These are phyloP conservation scores for Talaromyces sp. DNA, from an alignment of 2,329 filamentous ascomycete species.

Conservation along the genomic window DNA sequence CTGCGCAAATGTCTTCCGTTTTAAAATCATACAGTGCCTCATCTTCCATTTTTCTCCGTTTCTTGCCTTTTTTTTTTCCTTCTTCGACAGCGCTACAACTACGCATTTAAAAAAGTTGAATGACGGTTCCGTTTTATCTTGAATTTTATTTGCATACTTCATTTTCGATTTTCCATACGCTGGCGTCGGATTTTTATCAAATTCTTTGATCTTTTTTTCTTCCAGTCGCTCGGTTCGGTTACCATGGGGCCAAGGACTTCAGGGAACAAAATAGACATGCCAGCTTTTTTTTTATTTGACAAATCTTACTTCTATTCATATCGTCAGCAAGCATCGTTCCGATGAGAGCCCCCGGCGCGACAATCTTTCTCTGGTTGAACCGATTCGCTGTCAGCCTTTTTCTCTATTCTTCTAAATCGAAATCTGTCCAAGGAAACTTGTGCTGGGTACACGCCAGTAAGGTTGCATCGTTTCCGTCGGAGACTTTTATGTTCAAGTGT, in stretches of 20 bases:
- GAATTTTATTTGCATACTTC: constrained; percentile 3
- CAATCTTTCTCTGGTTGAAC: not conserved
- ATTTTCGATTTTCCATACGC: not conserved
- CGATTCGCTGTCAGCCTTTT: not conserved
- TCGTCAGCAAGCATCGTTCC: not conserved
- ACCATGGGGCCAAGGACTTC: not conserved
- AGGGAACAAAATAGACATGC: not conserved
- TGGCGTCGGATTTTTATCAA: constrained; percentile 1
- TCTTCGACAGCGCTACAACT: not conserved
- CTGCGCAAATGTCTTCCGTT: not conserved
- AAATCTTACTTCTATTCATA: not conserved
- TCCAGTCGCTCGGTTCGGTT: constrained; percentile 14
- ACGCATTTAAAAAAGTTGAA: not conserved
- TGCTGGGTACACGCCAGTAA: not conserved
- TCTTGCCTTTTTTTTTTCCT: not conserved
- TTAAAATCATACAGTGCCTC: not conserved
- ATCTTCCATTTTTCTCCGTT: not conserved
- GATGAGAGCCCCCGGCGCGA: not conserved
- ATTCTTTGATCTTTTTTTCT: constrained; percentile 9
- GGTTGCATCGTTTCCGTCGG: not conserved
- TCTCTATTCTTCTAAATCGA: not conserved
- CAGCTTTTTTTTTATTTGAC: not conserved
- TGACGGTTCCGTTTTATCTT: not conserved
- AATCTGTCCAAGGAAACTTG: not conserved
- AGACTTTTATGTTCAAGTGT: not conserved